Base-by-base conservation (phyloP, 768 basidiomycete genomes). In the Hortiboletus campestris region DNA sequence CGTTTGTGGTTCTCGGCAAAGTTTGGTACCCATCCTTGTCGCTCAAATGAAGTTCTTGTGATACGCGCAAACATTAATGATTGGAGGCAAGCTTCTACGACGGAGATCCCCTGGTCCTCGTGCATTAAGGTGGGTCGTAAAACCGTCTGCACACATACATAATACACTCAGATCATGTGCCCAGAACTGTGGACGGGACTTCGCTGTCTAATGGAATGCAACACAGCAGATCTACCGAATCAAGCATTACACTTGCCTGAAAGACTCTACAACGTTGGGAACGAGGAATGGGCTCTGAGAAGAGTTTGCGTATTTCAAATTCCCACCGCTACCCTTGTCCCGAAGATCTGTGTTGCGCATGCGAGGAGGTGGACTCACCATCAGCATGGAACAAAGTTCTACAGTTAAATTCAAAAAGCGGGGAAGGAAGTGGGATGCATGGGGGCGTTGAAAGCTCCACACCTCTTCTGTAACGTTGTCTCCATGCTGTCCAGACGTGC, bases 221-320 rank as follows among this genome's bases (percentile, higher is more conserved):
- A 28, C 22, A 35, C 32, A 8, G 12, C 31, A 31, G 12, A 43
- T 29, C 28, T 22, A 45, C 53, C 32, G 41, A 41, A 51, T 40
- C 13, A 22, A 43, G 28, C 11, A 43, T 28, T 19, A n/a, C 34
- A 38, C 31, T 14, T 25, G 6, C 12, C 22, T 31, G 20, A 16
- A 7, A 14, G 17, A 25, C 12, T 52, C 29, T 44, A 10, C 36
- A 9, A 36, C 12, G 14, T 35, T 54, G 46, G 16, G 29, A 43
- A 56, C 19, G 43, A 51, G 38, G 53, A 43, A 39, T 48, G 36
- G 44, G 32, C 29, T 40, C 29, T 40, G 39, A 48, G 58, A 63
- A 57, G 49, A 61, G 67, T 71, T 70, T n/a, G 14, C n/a, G 4
- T 46, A 68, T 71, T 71, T 73, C 59, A 70, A 71, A 71, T 73